These are phyloP conservation scores for Talaromyces sp. DNA, from an alignment of 2,329 filamentous ascomycete genomes.

Conservation along the genomic window DNA sequence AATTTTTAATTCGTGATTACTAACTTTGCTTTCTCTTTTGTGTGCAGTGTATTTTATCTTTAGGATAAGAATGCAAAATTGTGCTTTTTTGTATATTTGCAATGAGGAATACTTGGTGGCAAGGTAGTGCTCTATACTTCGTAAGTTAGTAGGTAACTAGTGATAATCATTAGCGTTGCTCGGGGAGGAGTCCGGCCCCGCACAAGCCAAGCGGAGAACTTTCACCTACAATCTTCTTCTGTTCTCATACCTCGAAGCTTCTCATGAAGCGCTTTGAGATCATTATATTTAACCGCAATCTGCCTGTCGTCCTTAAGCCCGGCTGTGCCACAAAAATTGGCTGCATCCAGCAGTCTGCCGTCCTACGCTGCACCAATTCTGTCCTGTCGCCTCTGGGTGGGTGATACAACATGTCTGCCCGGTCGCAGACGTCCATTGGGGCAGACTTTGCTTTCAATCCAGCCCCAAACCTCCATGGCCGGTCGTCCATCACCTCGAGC, in stretches of 20 bases:
- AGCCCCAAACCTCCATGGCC: conserved; percentile 21
- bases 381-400: not conserved
- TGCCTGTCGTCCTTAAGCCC: not conserved
- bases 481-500: conserved; percentile 15
- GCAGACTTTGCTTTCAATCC: conserved; percentile 19
- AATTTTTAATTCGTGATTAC: conserved; percentile 4
- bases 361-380: not conserved
- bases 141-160: too few relatives aligned
- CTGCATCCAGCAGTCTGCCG: not conserved
- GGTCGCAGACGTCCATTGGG: conserved; percentile 6
- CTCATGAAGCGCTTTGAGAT: not conserved
- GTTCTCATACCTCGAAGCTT: not conserved
- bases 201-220: not conserved
- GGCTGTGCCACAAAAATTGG: not conserved
- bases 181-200: too few relatives aligned
- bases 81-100: not conserved
- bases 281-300: not conserved
- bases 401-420: conserved; percentile 6
- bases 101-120: too few relatives aligned
- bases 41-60: not conserved
- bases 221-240: not conserved
- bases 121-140: too few relatives aligned
- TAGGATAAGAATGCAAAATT: not conserved
- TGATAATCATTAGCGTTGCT: not conserved
- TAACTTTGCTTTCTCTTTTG: conserved; percentile 3